Evolutionary conservation across 805 yeast genomes (phyloP), one percentile per base, ranked within the genome.

Genomic region (Candida multigemmis): DNA sequence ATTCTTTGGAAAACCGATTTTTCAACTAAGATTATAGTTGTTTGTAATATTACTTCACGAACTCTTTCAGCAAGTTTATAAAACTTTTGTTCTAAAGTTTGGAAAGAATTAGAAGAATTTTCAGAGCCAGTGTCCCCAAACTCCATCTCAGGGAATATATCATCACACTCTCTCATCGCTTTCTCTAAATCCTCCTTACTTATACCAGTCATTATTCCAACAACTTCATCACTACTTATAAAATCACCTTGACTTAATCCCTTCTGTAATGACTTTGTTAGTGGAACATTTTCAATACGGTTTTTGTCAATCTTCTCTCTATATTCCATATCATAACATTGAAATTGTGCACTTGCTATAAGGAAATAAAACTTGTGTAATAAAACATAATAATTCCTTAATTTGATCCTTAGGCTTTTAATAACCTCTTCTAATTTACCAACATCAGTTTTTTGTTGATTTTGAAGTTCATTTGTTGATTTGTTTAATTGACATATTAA

Each of bases 361-460:
- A 85, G 71, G 44, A 87, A 89, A 43, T 72, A 79, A 23, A 78
- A 66, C 27, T 87, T 76, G 46, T 91, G 96, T 10, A 83, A 52
- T 7, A 74, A 42, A 26, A 83, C 79, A 17, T 65, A 38, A 73
- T 75, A 67, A 9, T 56, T 43, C 34, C 81, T 52, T 7, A 68
- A 41, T 27, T 65, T 55, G 6, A 40, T 9, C 26, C 46, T 50
- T 2, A 40, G 27, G 2, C 33, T 20, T 10, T 40, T 36, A n/a
- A 54, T 44, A 7, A 32, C 31, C 7, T 57, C 65, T 26, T 48
- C 46, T 4, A 37, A 25, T 14, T 25, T 33, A 18, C 36, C 30
- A 12, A 33, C 26, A 7, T 32, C 37, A 12, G 30, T 31, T 10
- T 16, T 10, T 7, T 23, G 28, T 18, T 25, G 24, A 20, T 31